Evolutionary conservation across 2,329 filamentous ascomycete species (phyloP).

Genomic region (Pseudocercospora vitis): DNA sequence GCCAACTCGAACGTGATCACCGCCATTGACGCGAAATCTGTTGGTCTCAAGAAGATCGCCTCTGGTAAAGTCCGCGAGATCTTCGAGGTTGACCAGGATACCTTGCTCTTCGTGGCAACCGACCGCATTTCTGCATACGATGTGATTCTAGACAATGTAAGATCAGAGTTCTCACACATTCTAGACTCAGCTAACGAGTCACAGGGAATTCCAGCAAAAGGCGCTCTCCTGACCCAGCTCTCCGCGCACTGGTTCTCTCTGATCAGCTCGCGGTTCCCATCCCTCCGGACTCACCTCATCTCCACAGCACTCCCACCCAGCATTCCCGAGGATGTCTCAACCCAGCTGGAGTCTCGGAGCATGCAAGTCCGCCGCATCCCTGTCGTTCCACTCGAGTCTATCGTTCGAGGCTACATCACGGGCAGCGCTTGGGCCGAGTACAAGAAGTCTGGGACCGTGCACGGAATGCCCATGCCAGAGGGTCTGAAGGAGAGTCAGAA

Average conservation of each 20-base stretch:
- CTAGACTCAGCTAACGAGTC: slow-evolving; percentile 4
- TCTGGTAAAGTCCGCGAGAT: slow-evolving; percentile 79
- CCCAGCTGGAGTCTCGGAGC: slow-evolving; percentile 58
- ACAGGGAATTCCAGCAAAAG: slow-evolving; percentile 68
- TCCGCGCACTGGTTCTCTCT: slow-evolving; percentile 68
- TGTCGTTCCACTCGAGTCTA: slow-evolving; percentile 77
- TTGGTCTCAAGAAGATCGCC: slow-evolving; percentile 51
- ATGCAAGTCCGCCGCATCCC: slow-evolving; percentile 76
- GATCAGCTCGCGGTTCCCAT: slow-evolving; percentile 57
- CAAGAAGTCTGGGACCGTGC: slow-evolving; percentile 70
- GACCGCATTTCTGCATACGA: slow-evolving; percentile 96
- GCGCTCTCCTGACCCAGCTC: slow-evolving; percentile 65
- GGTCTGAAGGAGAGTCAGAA: slow-evolving; percentile 70
- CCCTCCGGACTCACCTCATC: slow-evolving; percentile 64
- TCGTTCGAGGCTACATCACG: slow-evolving; percentile 87
- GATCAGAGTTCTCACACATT: slow-evolving; percentile 16
- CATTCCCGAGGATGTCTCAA: slow-evolving; percentile 42
- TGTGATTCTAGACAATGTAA: slow-evolving; percentile 78
- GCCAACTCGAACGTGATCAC: slow-evolving; percentile 10
- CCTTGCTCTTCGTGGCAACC: slow-evolving; percentile 78
- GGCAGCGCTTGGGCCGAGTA: slow-evolving; percentile 84
- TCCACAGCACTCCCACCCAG: slow-evolving; percentile 56
- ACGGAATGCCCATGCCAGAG: slow-evolving; percentile 68
- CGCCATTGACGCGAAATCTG: slow-evolving; percentile 5
- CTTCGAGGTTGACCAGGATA: slow-evolving; percentile 68